Percentiles rank a stretch among this genome's conserved stretches.
These are phyloP conservation scores for Apiotrichum porosum DNA, from an alignment of 1,284 basidiomycete genomes.

Conservation along the genomic window DNA sequence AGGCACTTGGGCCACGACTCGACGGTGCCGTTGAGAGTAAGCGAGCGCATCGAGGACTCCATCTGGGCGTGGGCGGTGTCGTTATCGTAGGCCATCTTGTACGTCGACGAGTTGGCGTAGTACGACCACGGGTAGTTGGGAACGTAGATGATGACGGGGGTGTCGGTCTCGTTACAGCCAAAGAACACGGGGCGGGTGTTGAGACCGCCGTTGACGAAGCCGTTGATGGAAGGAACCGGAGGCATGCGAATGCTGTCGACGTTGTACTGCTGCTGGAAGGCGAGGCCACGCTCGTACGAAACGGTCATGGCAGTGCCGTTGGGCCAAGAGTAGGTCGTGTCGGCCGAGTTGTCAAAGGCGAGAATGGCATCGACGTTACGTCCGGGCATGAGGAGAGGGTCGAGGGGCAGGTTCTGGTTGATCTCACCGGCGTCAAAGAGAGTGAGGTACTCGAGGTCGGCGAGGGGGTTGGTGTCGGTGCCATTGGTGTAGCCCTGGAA, in stretches of 20 bases:
- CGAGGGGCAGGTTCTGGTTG: constrained; percentile 53
- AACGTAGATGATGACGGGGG: constrained; percentile 50
- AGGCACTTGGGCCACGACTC: constrained; percentile 47
- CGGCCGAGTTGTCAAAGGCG: constrained; percentile 54
- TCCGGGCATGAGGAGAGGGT: constrained; percentile 52
- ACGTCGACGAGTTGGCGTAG: constrained; percentile 47
- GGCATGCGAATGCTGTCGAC: constrained; percentile 45
- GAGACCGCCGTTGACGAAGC: constrained; percentile 53
- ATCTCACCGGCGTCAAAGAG: constrained; percentile 53
- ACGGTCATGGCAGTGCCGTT: constrained; percentile 52
- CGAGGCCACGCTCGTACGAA: constrained; percentile 32
- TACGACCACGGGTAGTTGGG: constrained; percentile 52
- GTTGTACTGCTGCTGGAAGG: constrained; percentile 27
- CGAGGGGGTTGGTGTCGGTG: constrained; percentile 41
- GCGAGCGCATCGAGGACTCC: constrained; percentile 32
- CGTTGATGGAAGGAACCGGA: constrained; percentile 49
- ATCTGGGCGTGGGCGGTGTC: constrained; percentile 36
- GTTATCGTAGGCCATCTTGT: constrained; percentile 47
- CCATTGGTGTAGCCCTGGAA: constrained; percentile 37
- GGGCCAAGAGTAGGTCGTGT: constrained; percentile 52
- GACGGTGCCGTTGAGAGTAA: constrained; percentile 43
- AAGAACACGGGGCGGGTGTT: constrained; percentile 53
- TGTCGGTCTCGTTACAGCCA: constrained; percentile 46
- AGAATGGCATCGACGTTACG: constrained; percentile 53
- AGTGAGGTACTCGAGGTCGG: constrained; percentile 39